Percentiles rank a stretch among this genome's conserved stretches.
Conservation (phyloP, 1,139 yeast species). For the Saccharomyces hybrid region DNA sequence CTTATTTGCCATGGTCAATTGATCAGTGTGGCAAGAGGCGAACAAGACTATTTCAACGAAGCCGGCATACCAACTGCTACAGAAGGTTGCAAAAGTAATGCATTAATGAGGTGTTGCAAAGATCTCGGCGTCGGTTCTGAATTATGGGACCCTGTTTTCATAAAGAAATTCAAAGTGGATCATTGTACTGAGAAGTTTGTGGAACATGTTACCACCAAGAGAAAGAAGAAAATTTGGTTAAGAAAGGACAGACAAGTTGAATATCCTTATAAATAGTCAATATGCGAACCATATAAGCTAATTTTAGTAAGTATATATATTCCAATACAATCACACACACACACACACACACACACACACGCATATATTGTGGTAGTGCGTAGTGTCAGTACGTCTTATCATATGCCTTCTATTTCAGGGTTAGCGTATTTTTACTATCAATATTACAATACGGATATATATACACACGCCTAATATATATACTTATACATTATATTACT, state of each 20-base stretch:
- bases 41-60: constrained; percentile 84
- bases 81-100: constrained; percentile 95
- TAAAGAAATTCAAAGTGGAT: constrained; percentile 66
- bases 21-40: constrained; percentile 91
- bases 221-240: constrained; percentile 87
- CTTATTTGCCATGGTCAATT: constrained; percentile 79
- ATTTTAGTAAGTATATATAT: not conserved
- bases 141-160: constrained; percentile 92
- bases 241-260: constrained; percentile 71
- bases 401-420: not conserved
- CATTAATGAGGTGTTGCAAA: constrained; percentile 95
- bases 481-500: no score
- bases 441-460: not conserved
- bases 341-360: not conserved
- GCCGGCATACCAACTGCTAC: constrained; percentile 90
- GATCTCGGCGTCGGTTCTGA: constrained; percentile 96
- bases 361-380: not conserved
- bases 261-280: constrained; percentile 60
- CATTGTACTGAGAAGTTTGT: constrained; percentile 79
- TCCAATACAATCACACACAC: not conserved
- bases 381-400: not conserved
- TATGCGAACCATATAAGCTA: not conserved
- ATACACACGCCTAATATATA: not conserved
- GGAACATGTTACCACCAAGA: constrained; percentile 73
- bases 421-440: not conserved